Conservation (phyloP, 2,329 filamentous ascomycete genomes). For the Trichoderma sp. region DNA sequence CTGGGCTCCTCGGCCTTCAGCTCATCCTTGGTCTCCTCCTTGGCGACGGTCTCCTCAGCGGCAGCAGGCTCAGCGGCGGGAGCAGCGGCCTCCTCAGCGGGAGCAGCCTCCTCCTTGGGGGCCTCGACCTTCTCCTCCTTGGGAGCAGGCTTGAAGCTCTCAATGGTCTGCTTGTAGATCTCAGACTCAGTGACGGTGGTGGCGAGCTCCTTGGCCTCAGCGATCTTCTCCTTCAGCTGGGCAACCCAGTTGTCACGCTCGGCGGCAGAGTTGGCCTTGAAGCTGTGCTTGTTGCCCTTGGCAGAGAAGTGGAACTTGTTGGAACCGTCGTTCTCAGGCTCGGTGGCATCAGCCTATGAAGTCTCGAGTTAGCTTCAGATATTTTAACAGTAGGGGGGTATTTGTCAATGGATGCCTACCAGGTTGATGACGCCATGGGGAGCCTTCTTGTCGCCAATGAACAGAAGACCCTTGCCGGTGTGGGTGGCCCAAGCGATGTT, state of each 20-base stretch:
- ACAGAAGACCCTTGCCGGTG: slow-evolving; percentile 93
- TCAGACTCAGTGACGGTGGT: slow-evolving; percentile 73
- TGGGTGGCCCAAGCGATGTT: slow-evolving; percentile 85
- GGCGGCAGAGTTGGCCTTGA: slow-evolving; percentile 72
- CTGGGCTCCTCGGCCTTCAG: slow-evolving; percentile 53
- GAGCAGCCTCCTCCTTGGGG: slow-evolving; percentile 25
- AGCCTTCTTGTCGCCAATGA: slow-evolving; percentile 81
- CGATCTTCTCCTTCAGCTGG: slow-evolving; percentile 76
- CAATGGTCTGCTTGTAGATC: slow-evolving; percentile 82
- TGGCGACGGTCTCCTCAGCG: slow-evolving; percentile 37
- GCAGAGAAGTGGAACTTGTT: slow-evolving; percentile 84
- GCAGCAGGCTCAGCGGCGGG: slow-evolving; percentile 37
- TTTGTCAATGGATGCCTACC: slow-evolving; percentile 50
- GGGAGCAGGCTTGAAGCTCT: slow-evolving; percentile 59
- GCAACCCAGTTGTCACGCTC: slow-evolving; percentile 93
- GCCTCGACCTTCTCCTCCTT: slow-evolving; percentile 34
- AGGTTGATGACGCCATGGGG: slow-evolving; percentile 82
- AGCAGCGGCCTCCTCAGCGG: slow-evolving; percentile 34
- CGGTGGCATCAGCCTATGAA: slow-evolving; percentile 56
- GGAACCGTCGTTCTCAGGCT: slow-evolving; percentile 71
- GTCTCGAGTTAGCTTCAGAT: neutral
- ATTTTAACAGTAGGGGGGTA: neutral
- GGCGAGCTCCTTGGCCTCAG: slow-evolving; percentile 80
- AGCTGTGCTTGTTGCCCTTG: slow-evolving; percentile 86
- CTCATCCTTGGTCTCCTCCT: slow-evolving; percentile 46